Percentiles rank a stretch among this genome's conserved stretches.
Conservation (phyloP, 2,329 filamentous ascomycete genomes). For the Penicillium sp. region DNA sequence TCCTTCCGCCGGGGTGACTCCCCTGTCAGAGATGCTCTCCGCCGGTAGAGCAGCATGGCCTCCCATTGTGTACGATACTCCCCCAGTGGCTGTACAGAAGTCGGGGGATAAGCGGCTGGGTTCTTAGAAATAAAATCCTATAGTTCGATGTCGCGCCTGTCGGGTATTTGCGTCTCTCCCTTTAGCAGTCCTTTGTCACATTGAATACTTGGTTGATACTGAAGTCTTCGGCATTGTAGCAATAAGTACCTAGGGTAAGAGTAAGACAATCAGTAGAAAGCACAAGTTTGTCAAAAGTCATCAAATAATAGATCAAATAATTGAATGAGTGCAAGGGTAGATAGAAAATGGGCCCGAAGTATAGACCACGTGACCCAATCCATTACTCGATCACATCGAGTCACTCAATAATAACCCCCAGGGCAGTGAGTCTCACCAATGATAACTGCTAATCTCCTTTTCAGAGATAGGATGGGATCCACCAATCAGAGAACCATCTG, state of each 20-base stretch:
- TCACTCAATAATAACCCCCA: conserved; percentile 21
- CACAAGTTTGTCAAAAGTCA: too few species aligned
- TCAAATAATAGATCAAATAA: too few species aligned
- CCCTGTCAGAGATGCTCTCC: conserved; percentile 44
- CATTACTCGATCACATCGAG: conserved; percentile 44
- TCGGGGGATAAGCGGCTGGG: conserved; percentile 20
- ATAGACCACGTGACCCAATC: conserved; percentile 17
- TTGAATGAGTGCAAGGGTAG: too few species aligned
- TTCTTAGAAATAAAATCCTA: conserved; percentile 15
- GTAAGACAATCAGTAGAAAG: too few species aligned
- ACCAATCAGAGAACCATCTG: conserved; percentile 14
- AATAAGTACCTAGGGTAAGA: too few species aligned
- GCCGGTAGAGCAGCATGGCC: conserved; percentile 34
- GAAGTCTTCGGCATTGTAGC: too few species aligned
- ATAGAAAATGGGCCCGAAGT: too few species aligned
- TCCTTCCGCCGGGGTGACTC: conserved; percentile 50
- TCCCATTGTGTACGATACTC: conserved; percentile 40
- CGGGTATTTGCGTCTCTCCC: not conserved
- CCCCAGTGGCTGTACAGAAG: conserved; percentile 35
- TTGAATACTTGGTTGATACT: not conserved
- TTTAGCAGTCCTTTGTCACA: conserved; percentile 3
- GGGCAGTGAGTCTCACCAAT: not conserved
- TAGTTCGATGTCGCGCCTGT: not conserved
- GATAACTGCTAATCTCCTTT: not conserved
- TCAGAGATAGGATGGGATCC: conserved; percentile 22